Percentiles rank a stretch among this genome's conserved stretches.
Conservation (phyloP, 371 early-diverging fungal genomes). For the Apophysomyces elegans region DNA sequence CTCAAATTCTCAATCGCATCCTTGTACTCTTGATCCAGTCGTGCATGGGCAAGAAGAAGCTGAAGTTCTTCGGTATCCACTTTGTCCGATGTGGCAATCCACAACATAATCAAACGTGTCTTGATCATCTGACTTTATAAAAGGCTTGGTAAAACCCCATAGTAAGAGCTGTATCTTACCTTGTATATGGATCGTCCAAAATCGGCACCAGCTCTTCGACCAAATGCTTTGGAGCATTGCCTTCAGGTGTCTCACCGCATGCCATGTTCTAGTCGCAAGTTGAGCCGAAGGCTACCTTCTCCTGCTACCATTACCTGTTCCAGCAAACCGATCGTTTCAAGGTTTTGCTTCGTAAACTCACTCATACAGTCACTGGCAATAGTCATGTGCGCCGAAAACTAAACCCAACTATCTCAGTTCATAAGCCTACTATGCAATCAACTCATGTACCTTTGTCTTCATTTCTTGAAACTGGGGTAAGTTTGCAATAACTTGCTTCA, state of each 20-base stretch:
- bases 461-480: conserved; percentile 94
- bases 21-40: conserved; percentile 70
- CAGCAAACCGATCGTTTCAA: conserved; percentile 74
- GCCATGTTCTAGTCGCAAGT: conserved; percentile 75
- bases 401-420: conserved; percentile 2
- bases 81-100: conserved; percentile 76
- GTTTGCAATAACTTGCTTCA: conserved; percentile 88
- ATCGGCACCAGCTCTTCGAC: conserved; percentile 84
- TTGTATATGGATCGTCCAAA: conserved; percentile 74
- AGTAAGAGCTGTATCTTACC: conserved; percentile 24
- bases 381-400: conserved; percentile 92
- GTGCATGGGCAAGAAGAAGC: conserved; percentile 72
- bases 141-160: not conserved
- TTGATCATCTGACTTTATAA: conserved; percentile 68
- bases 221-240: conserved; percentile 72
- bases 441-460: conserved; percentile 65
- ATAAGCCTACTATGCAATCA: not conserved
- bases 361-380: conserved; percentile 90
- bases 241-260: conserved; percentile 87
- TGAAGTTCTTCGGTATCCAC: conserved; percentile 71
- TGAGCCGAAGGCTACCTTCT: not conserved
- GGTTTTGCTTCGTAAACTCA: conserved; percentile 72
- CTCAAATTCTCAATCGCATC: conserved; percentile 82
- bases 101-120: conserved; percentile 85
- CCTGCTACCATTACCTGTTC: conserved; percentile 67